Percentiles rank a stretch among this genome's conserved stretches.
Conservation (phyloP, 1,139 yeast species). For the Lodderomyces elongisporus region DNA sequence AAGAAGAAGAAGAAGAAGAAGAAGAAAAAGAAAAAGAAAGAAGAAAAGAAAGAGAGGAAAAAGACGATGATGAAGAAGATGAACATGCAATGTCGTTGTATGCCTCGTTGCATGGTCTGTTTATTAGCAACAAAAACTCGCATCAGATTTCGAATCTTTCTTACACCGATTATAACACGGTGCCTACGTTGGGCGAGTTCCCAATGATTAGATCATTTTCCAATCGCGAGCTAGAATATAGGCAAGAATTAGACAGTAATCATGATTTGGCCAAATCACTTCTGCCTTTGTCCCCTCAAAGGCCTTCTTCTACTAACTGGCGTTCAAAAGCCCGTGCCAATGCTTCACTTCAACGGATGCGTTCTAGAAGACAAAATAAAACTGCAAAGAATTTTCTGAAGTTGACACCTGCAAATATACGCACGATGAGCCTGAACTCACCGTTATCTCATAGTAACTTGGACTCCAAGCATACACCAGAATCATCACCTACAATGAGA, state of each 20-base stretch:
- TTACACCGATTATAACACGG: too few species aligned
- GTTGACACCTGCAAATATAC: slow-evolving; percentile 18
- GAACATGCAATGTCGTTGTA: slow-evolving; percentile 50
- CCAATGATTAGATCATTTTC: slow-evolving; percentile 27
- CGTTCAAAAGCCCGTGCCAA: slow-evolving; percentile 61
- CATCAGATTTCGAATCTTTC: too few species aligned
- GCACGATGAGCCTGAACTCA: slow-evolving; percentile 22
- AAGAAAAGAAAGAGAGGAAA: slow-evolving; percentile 23
- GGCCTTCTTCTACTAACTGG: too few species aligned
- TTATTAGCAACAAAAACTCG: too few species aligned
- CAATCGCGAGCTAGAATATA: too few species aligned
- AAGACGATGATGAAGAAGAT: slow-evolving; percentile 54
- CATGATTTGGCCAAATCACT: too few species aligned
- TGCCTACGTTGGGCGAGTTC: slow-evolving; percentile 44
- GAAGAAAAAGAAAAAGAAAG: slow-evolving; percentile 8
- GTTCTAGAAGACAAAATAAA: slow-evolving; percentile 53
- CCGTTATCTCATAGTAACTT: slow-evolving; percentile 5
- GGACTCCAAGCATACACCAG: slow-evolving; percentile 13
- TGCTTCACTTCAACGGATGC: slow-evolving; percentile 61
- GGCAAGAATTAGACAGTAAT: too few species aligned
- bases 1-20: slow-evolving; percentile 13
- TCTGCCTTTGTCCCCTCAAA: too few species aligned
- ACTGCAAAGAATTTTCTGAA: slow-evolving; percentile 33
- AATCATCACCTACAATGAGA: too few species aligned
- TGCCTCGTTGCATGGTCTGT: slow-evolving; percentile 33